A percentile compares a stretch with the other conserved stretches of the same genome.
Conservation (phyloP, 805 yeast genomes). For the Yarrowia sp. region DNA sequence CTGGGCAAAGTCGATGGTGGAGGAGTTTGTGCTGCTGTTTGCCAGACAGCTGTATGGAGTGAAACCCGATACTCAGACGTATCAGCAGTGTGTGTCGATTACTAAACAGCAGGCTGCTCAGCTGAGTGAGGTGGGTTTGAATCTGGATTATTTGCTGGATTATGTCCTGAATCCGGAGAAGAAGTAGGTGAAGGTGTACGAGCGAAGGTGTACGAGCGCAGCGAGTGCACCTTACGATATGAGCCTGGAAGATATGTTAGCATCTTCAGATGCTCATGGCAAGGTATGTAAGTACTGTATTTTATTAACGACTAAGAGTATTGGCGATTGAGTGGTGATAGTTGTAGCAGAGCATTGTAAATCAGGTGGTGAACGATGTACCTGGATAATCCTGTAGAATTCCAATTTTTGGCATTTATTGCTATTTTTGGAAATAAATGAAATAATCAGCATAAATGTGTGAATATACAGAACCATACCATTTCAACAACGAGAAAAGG, state of each 20-base stretch:
- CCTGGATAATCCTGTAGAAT: too few species aligned
- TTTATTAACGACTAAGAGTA: not conserved
- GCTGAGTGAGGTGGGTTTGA: slow-evolving; percentile 71
- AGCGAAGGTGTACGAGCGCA: not conserved
- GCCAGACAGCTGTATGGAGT: slow-evolving; percentile 73
- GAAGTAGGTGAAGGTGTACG: not conserved
- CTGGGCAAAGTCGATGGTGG: slow-evolving; percentile 75
- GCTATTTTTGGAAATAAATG: too few species aligned
- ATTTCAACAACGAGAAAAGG: too few species aligned
- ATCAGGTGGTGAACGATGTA: too few species aligned
- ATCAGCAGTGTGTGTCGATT: slow-evolving; percentile 62
- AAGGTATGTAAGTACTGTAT: slow-evolving; percentile 2
- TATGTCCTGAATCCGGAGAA: slow-evolving; percentile 13
- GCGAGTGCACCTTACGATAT: too few species aligned
- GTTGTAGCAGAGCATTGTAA: too few species aligned
- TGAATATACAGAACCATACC: too few species aligned
- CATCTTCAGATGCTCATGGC: too few species aligned
- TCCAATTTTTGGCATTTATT: too few species aligned
- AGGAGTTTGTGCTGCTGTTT: slow-evolving; percentile 63
- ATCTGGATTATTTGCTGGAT: slow-evolving; percentile 69
- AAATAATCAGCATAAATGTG: too few species aligned
- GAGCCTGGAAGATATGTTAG: too few species aligned
- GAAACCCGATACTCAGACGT: slow-evolving; percentile 59
- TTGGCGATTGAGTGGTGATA: too few species aligned
- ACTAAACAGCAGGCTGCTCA: slow-evolving; percentile 65